These are phyloP conservation scores for Ustilago tritici DNA, from an alignment of 1,284 basidiomycete species.

Conservation along the genomic window DNA sequence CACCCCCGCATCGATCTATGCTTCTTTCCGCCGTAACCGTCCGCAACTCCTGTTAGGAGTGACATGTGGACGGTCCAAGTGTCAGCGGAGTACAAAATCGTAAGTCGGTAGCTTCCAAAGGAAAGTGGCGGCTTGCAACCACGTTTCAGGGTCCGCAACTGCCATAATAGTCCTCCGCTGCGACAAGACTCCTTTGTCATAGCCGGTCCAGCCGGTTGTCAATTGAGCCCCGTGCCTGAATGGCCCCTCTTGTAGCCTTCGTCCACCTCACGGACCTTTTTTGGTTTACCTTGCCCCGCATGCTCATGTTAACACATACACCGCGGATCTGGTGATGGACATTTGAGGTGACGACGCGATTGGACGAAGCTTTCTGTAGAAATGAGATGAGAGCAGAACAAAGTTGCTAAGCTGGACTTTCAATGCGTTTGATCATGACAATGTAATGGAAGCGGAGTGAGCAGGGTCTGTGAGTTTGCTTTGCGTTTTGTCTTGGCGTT, in stretches of 20 bases:
- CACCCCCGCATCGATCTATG: constrained; percentile 22
- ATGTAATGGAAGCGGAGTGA: not conserved
- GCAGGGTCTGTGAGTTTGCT: not conserved
- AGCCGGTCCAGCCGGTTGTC: constrained; percentile 12
- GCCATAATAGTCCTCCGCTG: not conserved
- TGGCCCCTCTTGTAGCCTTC: not conserved
- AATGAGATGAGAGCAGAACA: not conserved
- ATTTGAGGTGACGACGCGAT: too few relatives aligned
- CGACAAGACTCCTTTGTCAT: not conserved
- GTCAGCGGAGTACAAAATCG: not conserved
- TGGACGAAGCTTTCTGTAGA: not conserved
- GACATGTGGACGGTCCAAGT: not conserved
- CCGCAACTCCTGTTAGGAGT: not conserved
- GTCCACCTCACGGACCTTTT: not conserved
- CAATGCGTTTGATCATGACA: constrained; percentile 20
- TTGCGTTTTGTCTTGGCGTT: not conserved
- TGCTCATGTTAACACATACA: not conserved
- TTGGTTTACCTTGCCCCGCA: constrained; percentile 15
- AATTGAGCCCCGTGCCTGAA: not conserved
- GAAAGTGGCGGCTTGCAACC: not conserved
- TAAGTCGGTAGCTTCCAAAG: not conserved
- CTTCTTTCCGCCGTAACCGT: not conserved
- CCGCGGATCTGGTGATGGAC: too few relatives aligned
- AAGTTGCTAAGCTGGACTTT: not conserved
- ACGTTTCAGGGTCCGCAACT: not conserved